A percentile compares a stretch with the other conserved stretches of the same genome.
Evolutionary conservation across 768 basidiomycete species (phyloP).

Genomic region (Lactarius vividus): DNA sequence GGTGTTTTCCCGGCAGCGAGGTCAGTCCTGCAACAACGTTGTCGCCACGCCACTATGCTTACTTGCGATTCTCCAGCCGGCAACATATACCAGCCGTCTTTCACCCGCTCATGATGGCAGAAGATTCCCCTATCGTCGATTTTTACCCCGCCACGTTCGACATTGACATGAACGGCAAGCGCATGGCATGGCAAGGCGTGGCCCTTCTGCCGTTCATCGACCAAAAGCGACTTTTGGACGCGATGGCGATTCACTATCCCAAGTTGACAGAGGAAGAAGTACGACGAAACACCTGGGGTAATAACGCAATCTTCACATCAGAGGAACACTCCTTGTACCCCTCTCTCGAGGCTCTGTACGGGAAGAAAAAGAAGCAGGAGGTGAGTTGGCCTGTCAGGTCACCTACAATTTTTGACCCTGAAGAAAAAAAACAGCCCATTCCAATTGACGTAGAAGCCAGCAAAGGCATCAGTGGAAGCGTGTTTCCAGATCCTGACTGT

Average conservation of each 20-base stretch:
- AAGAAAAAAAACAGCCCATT: constrained; percentile 55
- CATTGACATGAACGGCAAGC: constrained; percentile 99
- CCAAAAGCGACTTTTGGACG: constrained; percentile 72
- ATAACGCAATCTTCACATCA: constrained; percentile 76
- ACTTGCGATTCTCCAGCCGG: constrained; percentile 50
- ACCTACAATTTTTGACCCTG: constrained; percentile 4
- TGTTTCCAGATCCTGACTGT: constrained; percentile 81
- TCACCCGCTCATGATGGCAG: constrained; percentile 83
- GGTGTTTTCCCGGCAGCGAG: constrained; percentile 95
- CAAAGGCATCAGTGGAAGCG: constrained; percentile 75
- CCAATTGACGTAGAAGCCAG: constrained; percentile 65
- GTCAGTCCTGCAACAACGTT: constrained; percentile 41
- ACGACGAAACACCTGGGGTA: constrained; percentile 82
- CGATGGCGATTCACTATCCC: constrained; percentile 68
- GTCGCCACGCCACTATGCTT: constrained; percentile 4
- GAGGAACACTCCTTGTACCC: constrained; percentile 86
- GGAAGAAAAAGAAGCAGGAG: constrained; percentile 78
- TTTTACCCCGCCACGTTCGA: constrained; percentile 93
- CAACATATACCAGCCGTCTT: constrained; percentile 84
- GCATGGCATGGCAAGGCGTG: constrained; percentile 99
- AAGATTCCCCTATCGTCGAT: constrained; percentile 89
- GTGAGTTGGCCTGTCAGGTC: constrained; percentile 43
- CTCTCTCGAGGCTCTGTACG: constrained; percentile 84
- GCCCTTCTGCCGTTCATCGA: constrained; percentile 97
- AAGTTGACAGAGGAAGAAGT: constrained; percentile 76